phyloP scores from a whole-genome alignment of 768 basidiomycete genomes.

The Kwoniella dendrophila region DNA sequence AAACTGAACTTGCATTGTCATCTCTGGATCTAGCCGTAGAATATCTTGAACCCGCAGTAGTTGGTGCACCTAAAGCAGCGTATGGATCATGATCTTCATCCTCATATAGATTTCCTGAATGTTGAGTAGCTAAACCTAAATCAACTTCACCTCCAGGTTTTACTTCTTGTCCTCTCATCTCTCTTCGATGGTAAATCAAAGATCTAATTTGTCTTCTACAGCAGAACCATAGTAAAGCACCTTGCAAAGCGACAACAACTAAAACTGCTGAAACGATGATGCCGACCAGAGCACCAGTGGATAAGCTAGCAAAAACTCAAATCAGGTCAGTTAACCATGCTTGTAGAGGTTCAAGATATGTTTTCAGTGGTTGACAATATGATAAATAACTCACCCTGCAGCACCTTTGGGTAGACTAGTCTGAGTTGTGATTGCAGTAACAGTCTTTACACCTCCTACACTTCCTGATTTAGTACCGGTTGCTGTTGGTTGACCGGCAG shows the following conservation, averaged over 20 bases:
- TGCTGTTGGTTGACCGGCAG: slow-evolving; percentile 23
- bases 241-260: slow-evolving; percentile 37
- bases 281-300: slow-evolving; percentile 42
- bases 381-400: slow-evolving; percentile 32
- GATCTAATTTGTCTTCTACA: slow-evolving; percentile 41
- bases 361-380: neutral
- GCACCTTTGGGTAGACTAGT: slow-evolving; percentile 23
- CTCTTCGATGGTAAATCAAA: slow-evolving; percentile 35
- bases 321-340: slow-evolving; percentile 12
- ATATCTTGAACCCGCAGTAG: slow-evolving; percentile 6
- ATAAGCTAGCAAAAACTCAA: slow-evolving; percentile 20
- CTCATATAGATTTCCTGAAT: slow-evolving; percentile 6
- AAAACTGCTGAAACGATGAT: slow-evolving; percentile 41
- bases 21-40: slow-evolving; percentile 14
- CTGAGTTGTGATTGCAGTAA: slow-evolving; percentile 41
- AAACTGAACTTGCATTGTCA: slow-evolving; percentile 29
- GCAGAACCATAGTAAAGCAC: slow-evolving; percentile 45
- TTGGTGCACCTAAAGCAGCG: neutral
- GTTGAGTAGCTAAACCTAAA: slow-evolving; percentile 23
- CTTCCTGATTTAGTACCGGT: slow-evolving; percentile 22
- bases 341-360: neutral
- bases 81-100: slow-evolving; percentile 14
- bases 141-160: slow-evolving; percentile 45
- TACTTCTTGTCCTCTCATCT: slow-evolving; percentile 33
- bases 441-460: slow-evolving; percentile 37